These are phyloP conservation scores for Geoglossum glabrum DNA, from an alignment of 495 filamentous ascomycete species.

Conservation along the genomic window DNA sequence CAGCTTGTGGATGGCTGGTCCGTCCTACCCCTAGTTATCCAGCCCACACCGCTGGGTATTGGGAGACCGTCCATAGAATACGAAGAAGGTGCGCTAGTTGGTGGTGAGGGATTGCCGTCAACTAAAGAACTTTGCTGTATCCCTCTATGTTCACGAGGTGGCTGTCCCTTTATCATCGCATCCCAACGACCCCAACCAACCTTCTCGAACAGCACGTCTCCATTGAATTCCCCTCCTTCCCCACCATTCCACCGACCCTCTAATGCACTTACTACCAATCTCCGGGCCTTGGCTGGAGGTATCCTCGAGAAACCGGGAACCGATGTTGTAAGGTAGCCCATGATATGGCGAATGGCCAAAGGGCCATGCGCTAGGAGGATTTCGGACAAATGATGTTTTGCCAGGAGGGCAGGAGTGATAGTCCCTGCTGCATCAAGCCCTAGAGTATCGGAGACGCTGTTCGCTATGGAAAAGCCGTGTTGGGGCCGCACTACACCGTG, in stretches of 20 bases:
- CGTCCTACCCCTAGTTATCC: constrained; percentile 11
- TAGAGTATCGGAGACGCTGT: constrained; percentile 15
- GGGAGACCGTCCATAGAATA: constrained; percentile 13
- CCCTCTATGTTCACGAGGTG: constrained; percentile 5
- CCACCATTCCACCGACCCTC: constrained; percentile 49
- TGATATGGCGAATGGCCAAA: constrained; percentile 82
- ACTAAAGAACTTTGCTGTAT: constrained; percentile 10
- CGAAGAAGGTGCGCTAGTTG: constrained; percentile 27
- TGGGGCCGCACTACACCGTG: constrained; percentile 23
- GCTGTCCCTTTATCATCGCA: constrained; percentile 28
- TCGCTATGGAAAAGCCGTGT: constrained; percentile 5
- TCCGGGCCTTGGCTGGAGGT: constrained; percentile 74
- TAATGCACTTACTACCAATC: constrained; percentile 67
- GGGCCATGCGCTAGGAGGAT: constrained; percentile 81
- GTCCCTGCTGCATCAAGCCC: constrained; percentile 52
- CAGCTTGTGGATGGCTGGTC: constrained; percentile 29
- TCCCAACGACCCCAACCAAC: constrained; percentile 96
- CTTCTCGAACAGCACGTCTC: constrained; percentile 83
- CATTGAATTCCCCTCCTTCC: constrained; percentile 39
- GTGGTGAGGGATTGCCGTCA: constrained; percentile 17
- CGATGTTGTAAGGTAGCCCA: constrained; percentile 77
- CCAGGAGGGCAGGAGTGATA: constrained; percentile 72
- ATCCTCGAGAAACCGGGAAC: constrained; percentile 87
- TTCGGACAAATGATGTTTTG: constrained; percentile 77
- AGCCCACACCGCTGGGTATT: constrained; percentile 12